Base-by-base conservation (phyloP, 2,329 filamentous ascomycete species). In the Gnomoniopsis sp. region DNA sequence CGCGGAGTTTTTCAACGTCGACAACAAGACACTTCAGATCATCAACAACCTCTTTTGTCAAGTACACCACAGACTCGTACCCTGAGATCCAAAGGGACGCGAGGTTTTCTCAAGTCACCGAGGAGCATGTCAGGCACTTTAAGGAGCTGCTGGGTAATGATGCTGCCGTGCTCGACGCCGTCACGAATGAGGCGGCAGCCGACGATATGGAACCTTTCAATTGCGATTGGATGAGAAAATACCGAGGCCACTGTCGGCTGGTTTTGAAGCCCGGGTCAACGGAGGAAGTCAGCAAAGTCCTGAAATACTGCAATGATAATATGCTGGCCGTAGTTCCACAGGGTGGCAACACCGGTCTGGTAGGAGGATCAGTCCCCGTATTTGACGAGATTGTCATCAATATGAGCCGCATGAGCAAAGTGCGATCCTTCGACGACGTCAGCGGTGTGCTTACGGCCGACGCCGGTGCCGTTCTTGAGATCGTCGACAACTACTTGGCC, bases 181-280 rank as follows among this genome's bases (percentile, higher is more conserved):
- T 96, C 56, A 90, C 86, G 3, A 75, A 85, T 65, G 86, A 93
- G 73, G 86, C 76, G 33, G 72, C 86, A 15, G 77, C 81, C 2
- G 89, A 90, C 67, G 95, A 98, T 70, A 82, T 98, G 64, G 91
- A 95, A 71, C 84, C 90, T 8, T 99, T 92, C 82, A 99, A 99
- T 75, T 86, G 88, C 71, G 95, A 99, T 77, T 99, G 96, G 95
- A 97, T 99, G 93, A 88, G 90, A 75, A 99, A 99, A 77, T 99
- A 96, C 78, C 88, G 90, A 62, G 96, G 95, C 33, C 92, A 97
- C 74, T 87, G 90, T 62, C 86, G 88, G 69, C 79, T 99, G 26
- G 92, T 98, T 4, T 77, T 99, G 63, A 96, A 92, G 76, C 95
- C 95, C 12, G 84, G 82, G 53, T 89, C 85, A 17, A 93, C 91